Evolutionary conservation across 352 stramenopile genomes (phyloP), one percentile per base, ranked within the genome.

Genomic region (Halophytophthora polymorphica): DNA sequence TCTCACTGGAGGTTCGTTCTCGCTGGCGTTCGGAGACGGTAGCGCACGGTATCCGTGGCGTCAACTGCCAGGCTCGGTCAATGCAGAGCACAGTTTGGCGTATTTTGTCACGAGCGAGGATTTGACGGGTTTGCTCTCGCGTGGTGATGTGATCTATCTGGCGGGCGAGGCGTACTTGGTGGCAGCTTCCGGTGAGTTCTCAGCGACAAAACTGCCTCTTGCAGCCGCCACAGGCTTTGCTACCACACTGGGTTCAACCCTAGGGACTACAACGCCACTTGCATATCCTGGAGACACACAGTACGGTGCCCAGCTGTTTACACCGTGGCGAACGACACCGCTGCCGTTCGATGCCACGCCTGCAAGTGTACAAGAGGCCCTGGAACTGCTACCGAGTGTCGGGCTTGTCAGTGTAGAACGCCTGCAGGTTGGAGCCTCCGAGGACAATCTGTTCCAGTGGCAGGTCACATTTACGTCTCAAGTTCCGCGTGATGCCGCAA

Each of bases 331-430:
- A 12, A 90, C 77, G 3, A 85, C 58, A 3, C 65, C 73, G 11
- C 45, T 94, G 23, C 15, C 62, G 0, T 81, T 73, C 48, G 79
- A 94, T 37, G 51, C 75, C 8, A 83, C 77, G 0, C 80, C 81
- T n/a, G 56, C 41, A 15, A 61, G 54, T 2, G 71, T 94, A 64
- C 64, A 92, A 44, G 72, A 73, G 13, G 85, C 90, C 2, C 49
- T 98, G 12, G 83, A 98, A 69, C 69, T 90, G 51, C 62, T 98
- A 4, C 76, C 90, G 11, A 93, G 86, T 44, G 51, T 97, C 19
- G 93, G 93, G 1, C 66, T 83, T n/a, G 88, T 98, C 5, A 78
- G 95, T 15, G 88, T 98, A 1, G 78, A 90, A 45, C 83, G 94
- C n/a, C 63, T 92, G 22, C 74, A 77, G 19, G 64, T 75, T 10